Evolutionary conservation across 192 early-diverging fungal genomes (phyloP), one percentile per base, ranked within the genome.

Genomic region (Pilobolus umbonatus): DNA sequence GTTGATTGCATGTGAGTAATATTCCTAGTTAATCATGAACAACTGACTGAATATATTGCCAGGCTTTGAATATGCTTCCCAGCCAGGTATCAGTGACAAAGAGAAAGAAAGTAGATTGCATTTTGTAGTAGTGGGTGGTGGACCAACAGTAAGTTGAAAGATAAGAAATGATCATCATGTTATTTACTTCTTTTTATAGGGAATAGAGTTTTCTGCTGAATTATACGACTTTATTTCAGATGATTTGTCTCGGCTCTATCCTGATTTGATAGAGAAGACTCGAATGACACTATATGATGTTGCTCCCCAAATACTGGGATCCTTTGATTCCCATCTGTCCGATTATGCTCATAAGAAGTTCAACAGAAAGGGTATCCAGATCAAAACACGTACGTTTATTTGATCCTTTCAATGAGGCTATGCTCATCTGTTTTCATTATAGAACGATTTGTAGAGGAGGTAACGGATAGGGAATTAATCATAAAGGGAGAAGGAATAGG

Each of bases 81-180:
- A 90, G 48, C 83, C 81, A 55, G 74, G 75, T 17, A 56, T 83
- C 6, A 78, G 83, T 0, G 75, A 80, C 4, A 71, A 86, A 51
- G 83, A 92, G 67, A 76, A 79, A 59, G 71, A 76, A 28, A 72
- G 79, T 3, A 57, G 85, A 46, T 61, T 95, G 48, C 89, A 93
- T 61, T 89, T 95, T 65, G 90, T 85, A 1, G 82, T 92, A 3
- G 88, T 93, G 7, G 93, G 93, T 10, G 93, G 91, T 36, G 92
- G 92, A 1, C 91, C 92, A 10, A 95, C 92, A 1, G 85, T 80
- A 62, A 48, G 36, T 28, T 50, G 5, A n/a, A 11, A 34, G 43
- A 57, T 14, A 40, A 25, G 17, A 22, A 5, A 7, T 19, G 22
- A 12, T 19, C 15, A 54, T 38, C 15, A 10, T 2, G 3, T 10